phyloP scores from a whole-genome alignment of 139 green algal genomes.

The Chlamydomonas asymmetrica region DNA sequence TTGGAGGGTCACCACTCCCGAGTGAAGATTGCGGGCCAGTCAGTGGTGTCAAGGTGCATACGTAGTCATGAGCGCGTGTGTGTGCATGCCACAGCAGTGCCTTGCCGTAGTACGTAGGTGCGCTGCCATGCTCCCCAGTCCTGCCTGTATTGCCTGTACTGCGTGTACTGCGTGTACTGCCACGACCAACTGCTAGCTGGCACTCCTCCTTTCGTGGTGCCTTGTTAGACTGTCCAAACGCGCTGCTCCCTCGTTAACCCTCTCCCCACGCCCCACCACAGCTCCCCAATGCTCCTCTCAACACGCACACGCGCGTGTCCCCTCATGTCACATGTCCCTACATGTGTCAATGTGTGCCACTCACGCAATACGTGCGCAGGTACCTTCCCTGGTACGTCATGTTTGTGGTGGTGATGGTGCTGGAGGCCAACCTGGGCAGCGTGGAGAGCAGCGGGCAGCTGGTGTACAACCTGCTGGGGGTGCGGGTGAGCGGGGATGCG shows the following conservation, averaged over 20 bases:
- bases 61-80: background rate
- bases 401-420: constrained; percentile 20
- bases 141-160: no score
- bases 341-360: no score
- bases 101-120: background rate
- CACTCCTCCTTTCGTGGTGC: background rate
- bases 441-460: constrained; percentile 1
- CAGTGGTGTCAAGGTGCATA: background rate
- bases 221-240: background rate
- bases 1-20: no score
- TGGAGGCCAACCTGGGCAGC: constrained; percentile 11
- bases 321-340: no score
- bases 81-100: background rate
- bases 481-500: no score
- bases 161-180: background rate
- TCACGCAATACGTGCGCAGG: background rate
- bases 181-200: background rate
- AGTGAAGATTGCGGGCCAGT: background rate
- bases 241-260: background rate
- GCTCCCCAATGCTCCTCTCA: background rate
- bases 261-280: background rate
- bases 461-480: constrained; percentile 26
- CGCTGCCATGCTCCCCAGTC: no score
- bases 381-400: constrained; percentile 24
- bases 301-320: no score